Evolutionary conservation across 2,329 filamentous ascomycete species (phyloP).

Genomic region (Akanthomyces lecanii): DNA sequence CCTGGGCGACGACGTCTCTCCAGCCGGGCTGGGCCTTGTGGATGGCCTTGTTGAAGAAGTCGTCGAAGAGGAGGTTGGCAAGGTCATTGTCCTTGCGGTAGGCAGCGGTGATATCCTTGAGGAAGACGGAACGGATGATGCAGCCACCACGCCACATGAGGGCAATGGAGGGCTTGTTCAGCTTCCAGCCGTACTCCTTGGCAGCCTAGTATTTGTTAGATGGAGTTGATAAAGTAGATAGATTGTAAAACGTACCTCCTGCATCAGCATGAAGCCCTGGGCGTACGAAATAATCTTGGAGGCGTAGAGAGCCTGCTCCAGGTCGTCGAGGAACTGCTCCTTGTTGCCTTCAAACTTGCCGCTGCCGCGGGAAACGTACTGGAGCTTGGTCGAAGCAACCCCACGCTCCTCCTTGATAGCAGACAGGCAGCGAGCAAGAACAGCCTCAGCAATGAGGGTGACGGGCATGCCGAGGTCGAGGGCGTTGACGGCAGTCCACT

Average conservation of each 20-base stretch:
- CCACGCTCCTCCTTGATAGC: slow-evolving; percentile 90
- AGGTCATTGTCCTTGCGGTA: slow-evolving; percentile 93
- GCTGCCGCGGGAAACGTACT: slow-evolving; percentile 66
- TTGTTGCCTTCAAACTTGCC: slow-evolving; percentile 82
- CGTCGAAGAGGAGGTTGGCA: slow-evolving; percentile 96
- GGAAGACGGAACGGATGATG: slow-evolving; percentile 99
- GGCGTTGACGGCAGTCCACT: slow-evolving; percentile 99
- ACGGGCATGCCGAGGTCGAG: slow-evolving; percentile 98
- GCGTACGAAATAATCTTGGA: slow-evolving; percentile 99
- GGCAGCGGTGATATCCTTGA: slow-evolving; percentile 97
- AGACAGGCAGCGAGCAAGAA: slow-evolving; percentile 90
- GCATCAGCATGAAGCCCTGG: slow-evolving; percentile 99
- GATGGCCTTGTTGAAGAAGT: slow-evolving; percentile 99
- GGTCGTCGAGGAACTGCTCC: slow-evolving; percentile 89
- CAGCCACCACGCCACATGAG: slow-evolving; percentile 99
- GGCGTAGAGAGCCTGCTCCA: slow-evolving; percentile 97
- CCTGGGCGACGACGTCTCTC: slow-evolving; percentile 87
- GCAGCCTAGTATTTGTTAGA: slow-evolving; percentile 60
- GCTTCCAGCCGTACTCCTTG: slow-evolving; percentile 95
- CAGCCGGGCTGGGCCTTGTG: slow-evolving; percentile 91
- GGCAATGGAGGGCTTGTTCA: slow-evolving; percentile 99
- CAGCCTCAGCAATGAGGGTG: slow-evolving; percentile 94
- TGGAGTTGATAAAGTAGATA: no score
- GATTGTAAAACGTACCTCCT: slow-evolving; percentile 63
- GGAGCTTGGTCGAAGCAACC: slow-evolving; percentile 73